phyloP scores from a whole-genome alignment of 257 asterid species.

The Echites panduratus region DNA sequence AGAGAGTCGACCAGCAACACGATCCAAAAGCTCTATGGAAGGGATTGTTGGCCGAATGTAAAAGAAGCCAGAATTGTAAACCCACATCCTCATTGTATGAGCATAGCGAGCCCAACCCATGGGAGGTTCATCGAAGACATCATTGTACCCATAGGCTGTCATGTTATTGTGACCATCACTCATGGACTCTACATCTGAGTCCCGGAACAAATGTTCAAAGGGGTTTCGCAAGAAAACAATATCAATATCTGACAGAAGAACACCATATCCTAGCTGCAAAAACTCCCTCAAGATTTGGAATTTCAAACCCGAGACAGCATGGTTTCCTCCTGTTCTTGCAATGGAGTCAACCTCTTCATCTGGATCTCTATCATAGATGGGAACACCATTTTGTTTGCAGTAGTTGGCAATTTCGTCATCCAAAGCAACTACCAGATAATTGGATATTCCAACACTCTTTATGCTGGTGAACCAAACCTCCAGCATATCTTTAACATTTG shows the following conservation, averaged over 20 bases:
- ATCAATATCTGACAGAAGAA: conserved; percentile 66
- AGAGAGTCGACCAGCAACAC: conserved; percentile 48
- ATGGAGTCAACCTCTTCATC: conserved; percentile 35
- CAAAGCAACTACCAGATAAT: conserved; percentile 59
- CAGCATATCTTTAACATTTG: conserved; percentile 42
- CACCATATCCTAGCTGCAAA: conserved; percentile 63
- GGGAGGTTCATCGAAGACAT: conserved; percentile 53
- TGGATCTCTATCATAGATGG: conserved; percentile 36
- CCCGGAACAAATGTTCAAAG: conserved; percentile 47
- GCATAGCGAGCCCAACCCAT: conserved; percentile 72
- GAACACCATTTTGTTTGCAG: conserved; percentile 43
- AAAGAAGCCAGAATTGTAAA: conserved; percentile 64
- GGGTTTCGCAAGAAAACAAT: conserved; percentile 62
- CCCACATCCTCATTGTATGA: conserved; percentile 71
- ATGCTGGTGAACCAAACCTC: conserved; percentile 56
- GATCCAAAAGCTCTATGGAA: conserved; percentile 71
- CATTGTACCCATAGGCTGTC: conserved; percentile 57
- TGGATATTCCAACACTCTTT: conserved; percentile 49
- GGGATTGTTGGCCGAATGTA: conserved; percentile 64
- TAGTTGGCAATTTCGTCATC: conserved; percentile 46
- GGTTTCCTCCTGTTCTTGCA: conserved; percentile 51
- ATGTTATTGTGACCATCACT: conserved; percentile 57
- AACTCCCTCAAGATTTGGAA: conserved; percentile 55
- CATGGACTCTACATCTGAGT: conserved; percentile 76
- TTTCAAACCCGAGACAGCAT: conserved; percentile 61